Conservation (phyloP, 2,329 filamentous ascomycete genomes). For the Fusarium tjaetaba region DNA sequence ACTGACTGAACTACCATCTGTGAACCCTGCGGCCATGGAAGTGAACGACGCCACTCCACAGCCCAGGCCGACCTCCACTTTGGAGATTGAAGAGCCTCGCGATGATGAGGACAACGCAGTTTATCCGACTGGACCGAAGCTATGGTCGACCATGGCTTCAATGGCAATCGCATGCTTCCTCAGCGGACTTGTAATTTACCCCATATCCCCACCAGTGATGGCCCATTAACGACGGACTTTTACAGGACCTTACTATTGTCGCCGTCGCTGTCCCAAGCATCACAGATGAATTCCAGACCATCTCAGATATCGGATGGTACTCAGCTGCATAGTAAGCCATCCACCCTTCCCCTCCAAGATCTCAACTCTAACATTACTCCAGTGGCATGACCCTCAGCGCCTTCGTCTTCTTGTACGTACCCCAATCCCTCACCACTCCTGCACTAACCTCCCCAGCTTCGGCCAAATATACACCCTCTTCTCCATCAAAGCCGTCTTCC, state of each 20-base stretch:
- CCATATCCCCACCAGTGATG: too few species aligned
- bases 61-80: background rate
- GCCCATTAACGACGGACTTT: too few species aligned
- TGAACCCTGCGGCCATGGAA: rapidly evolving
- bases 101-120: background rate
- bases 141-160: slow-evolving; percentile 41
- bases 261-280: slow-evolving; percentile 38
- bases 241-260: slow-evolving; percentile 37
- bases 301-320: slow-evolving; percentile 42
- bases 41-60: background rate
- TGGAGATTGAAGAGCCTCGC: slow-evolving; percentile 16
- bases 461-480: slow-evolving; percentile 47
- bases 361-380: background rate
- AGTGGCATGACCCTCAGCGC: slow-evolving; percentile 41
- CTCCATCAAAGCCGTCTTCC: slow-evolving; percentile 44
- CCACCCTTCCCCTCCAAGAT: rapidly evolving
- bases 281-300: slow-evolving; percentile 40
- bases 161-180: slow-evolving; percentile 38
- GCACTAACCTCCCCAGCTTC: slow-evolving; percentile 25
- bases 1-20: background rate
- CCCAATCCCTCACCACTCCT: rapidly evolving
- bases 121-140: slow-evolving; percentile 33
- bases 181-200: slow-evolving; percentile 26
- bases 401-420: slow-evolving; percentile 36
- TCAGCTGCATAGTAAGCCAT: slow-evolving; percentile 37